Conservation (phyloP, 2,329 filamentous ascomycete species). For the Fusarium sp. region DNA sequence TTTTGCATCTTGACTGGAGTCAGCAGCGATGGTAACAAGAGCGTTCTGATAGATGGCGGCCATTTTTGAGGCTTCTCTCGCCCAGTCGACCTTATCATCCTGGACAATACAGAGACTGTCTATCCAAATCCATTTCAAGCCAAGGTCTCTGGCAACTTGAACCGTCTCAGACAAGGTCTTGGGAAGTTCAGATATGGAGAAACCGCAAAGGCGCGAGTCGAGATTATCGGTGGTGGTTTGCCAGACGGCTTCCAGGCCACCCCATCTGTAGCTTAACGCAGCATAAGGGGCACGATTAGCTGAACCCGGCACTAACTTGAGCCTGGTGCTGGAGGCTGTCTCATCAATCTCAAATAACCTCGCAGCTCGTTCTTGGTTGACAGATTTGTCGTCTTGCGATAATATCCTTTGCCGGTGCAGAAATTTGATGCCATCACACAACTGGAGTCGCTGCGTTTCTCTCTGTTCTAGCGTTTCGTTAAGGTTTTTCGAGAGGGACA, state of each 20-base stretch:
- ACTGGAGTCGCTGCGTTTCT: background rate
- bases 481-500: fast-evolving
- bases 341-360: background rate
- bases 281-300: background rate
- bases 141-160: background rate
- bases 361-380: background rate
- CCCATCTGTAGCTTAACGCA: conserved; percentile 8
- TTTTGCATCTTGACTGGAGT: background rate
- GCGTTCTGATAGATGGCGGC: conserved; percentile 6
- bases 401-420: background rate
- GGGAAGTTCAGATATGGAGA: background rate
- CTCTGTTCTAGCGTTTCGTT: fast-evolving
- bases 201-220: background rate
- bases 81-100: background rate
- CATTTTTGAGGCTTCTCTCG: conserved; percentile 8
- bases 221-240: background rate
- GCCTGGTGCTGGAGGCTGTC: background rate
- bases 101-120: conserved; percentile 10
- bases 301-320: background rate
- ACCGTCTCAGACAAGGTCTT: background rate
- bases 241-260: background rate
- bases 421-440: background rate
- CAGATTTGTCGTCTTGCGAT: fast-evolving
- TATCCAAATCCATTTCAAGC: background rate
- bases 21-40: background rate